phyloP scores from a whole-genome alignment of 1,284 basidiomycete genomes.

The Tetrapyrgos nigripes region DNA sequence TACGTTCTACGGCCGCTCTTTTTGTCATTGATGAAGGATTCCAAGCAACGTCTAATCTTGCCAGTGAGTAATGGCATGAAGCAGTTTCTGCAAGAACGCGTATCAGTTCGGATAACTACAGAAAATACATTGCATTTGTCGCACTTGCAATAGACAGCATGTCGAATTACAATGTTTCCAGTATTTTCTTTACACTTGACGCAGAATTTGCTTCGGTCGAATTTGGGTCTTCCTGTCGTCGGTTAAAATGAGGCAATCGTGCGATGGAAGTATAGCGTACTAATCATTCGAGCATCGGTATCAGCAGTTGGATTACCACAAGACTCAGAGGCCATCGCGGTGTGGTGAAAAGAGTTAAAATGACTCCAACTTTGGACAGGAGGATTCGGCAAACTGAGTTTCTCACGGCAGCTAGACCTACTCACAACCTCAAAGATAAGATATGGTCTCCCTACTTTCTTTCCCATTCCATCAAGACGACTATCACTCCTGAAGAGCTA shows the following conservation, averaged over 20 bases:
- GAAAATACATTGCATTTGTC: slow-evolving; percentile 25
- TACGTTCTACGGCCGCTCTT: slow-evolving; percentile 55
- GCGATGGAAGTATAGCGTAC: slow-evolving; percentile 46
- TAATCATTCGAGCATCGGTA: slow-evolving; percentile 65
- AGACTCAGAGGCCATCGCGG: slow-evolving; percentile 31
- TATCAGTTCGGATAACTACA: slow-evolving; percentile 2
- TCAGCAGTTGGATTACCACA: slow-evolving; percentile 69
- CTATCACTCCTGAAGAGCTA: no score
- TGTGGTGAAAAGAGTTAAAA: not conserved
- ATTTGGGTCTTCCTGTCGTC: slow-evolving; percentile 60
- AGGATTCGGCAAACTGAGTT: not conserved
- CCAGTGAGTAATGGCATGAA: slow-evolving; percentile 65
- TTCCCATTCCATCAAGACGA: no score
- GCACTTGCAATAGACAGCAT: slow-evolving; percentile 85
- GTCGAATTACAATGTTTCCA: slow-evolving; percentile 76
- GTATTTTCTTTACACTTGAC: slow-evolving; percentile 70
- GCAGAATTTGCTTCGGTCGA: slow-evolving; percentile 68
- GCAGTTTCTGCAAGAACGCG: slow-evolving; percentile 58
- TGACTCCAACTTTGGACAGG: not conserved
- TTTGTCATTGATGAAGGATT: slow-evolving; percentile 64
- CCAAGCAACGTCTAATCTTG: slow-evolving; percentile 71
- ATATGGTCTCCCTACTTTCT: no score
- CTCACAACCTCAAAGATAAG: no score
- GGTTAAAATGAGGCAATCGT: not conserved
- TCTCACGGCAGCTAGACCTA: not conserved